Evolutionary conservation across 2,329 filamentous ascomycete genomes (phyloP), one percentile per base, ranked within the genome.

Genomic region (Corynespora cassiicola): DNA sequence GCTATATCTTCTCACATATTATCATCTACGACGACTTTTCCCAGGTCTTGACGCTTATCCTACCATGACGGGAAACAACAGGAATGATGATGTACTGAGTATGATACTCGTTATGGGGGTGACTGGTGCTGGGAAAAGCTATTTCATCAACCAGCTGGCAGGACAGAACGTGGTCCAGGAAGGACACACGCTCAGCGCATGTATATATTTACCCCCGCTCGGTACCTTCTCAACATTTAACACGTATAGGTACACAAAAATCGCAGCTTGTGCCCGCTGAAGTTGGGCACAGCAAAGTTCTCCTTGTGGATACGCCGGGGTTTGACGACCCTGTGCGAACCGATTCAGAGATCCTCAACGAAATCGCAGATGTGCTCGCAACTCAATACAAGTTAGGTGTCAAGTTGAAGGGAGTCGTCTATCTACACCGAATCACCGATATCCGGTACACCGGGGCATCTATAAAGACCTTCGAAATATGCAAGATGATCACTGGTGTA

Each of bases 291-390:
- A 30, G 31, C 10, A 30, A 50, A 36, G 39, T 57, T 5, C 20
- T 46, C 7, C 19, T 69, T n/a, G 53, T 71, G 18, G 66, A 69
- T 40, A 68, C 63, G 2, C 65, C 66, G 1, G 65, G 66, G 4
- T 69, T 70, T 29, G 56, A 69, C 33, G 66, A 69, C 35, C 23
- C 32, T 7, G 25, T 30, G 7, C 40, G 56, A 7, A 47, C 45
- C 11, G 65, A 69, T 32, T 44, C 45, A 1, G 56, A 67, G 14
- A 56, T 68, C 12, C 49, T 69, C 2, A 31, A 20, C 3, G 55
- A 65, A n/a, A 60, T 68, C 7, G 50, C 58, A 2, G 29, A 41
- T 26, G 36, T 51, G 12, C 38, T 65, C 16, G 31, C 42, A 18
- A 41, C 52, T 24, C 52, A 56, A 32, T 66, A 61, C 30, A 31